A percentile compares a stretch with the other conserved stretches of the same genome.
Conservation (phyloP, 73 alveolate species). For the Paramecium sonneborni region DNA sequence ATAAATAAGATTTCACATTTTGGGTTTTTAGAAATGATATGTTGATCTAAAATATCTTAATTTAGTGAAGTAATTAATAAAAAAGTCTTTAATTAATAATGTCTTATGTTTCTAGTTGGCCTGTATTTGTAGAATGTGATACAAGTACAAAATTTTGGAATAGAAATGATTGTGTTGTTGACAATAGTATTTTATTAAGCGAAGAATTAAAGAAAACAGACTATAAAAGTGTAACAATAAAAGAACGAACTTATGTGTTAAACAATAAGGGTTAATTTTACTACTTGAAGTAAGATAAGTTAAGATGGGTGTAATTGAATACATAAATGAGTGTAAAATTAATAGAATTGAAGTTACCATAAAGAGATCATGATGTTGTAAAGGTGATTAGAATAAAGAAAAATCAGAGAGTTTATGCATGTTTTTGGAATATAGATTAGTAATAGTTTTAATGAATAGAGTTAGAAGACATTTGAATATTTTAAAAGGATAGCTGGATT, state of each 20-base stretch:
- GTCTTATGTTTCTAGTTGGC: not conserved
- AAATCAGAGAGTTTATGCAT: not conserved
- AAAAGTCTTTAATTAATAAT: not conserved
- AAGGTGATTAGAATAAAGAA: not conserved
- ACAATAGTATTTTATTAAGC: not conserved
- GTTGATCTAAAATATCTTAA: not conserved
- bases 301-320: not conserved
- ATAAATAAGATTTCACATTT: not conserved
- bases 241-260: not conserved
- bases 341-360: not conserved
- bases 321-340: not conserved
- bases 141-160: constrained; percentile 14
- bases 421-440: not conserved
- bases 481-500: not conserved
- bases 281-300: not conserved
- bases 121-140: constrained; percentile 14
- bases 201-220: not conserved
- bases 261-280: not conserved
- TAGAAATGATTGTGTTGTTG: not conserved
- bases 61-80: not conserved
- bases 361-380: not conserved
- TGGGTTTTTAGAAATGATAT: not conserved
- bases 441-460: not conserved
- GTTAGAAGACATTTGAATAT: not conserved
- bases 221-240: not conserved